Evolutionary conservation across 2,329 filamentous ascomycete species (phyloP).

Genomic region (Dactylellina cionopaga): DNA sequence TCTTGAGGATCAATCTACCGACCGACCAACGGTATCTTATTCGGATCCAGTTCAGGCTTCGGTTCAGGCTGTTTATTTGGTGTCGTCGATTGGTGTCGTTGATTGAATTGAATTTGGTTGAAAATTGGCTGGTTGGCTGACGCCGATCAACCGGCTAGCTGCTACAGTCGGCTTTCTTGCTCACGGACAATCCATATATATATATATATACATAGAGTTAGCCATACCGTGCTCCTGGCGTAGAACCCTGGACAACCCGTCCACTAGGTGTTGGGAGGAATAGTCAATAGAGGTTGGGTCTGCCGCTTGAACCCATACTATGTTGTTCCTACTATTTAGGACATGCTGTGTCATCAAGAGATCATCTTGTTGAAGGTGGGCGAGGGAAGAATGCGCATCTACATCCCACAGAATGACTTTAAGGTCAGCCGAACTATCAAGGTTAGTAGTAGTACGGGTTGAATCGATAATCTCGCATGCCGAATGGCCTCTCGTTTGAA

Average conservation of each 20-base stretch:
- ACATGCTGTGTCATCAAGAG: background rate
- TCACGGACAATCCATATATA: no score
- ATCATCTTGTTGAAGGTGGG: background rate
- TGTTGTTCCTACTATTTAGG: background rate
- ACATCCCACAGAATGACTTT: constrained; percentile 37
- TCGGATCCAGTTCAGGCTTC: no score
- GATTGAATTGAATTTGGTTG: no score
- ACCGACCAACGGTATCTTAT: no score
- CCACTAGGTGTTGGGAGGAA: constrained; percentile 15
- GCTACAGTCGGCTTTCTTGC: no score
- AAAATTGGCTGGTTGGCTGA: no score
- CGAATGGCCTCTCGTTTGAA: background rate
- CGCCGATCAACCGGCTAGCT: no score
- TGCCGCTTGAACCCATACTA: constrained; percentile 21
- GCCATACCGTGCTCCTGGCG: constrained; percentile 7
- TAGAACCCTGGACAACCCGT: constrained; percentile 23
- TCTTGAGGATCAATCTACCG: no score
- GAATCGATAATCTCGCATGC: background rate
- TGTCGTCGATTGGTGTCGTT: no score
- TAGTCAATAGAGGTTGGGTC: background rate
- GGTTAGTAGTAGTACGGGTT: background rate
- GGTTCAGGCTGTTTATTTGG: no score
- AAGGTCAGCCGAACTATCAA: background rate
- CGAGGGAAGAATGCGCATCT: constrained; percentile 9
- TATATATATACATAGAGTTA: no score